Percentiles rank a stretch among this genome's conserved stretches.
Evolutionary conservation across 768 basidiomycete genomes (phyloP).

Genomic region (Leccinum ochraceum): DNA sequence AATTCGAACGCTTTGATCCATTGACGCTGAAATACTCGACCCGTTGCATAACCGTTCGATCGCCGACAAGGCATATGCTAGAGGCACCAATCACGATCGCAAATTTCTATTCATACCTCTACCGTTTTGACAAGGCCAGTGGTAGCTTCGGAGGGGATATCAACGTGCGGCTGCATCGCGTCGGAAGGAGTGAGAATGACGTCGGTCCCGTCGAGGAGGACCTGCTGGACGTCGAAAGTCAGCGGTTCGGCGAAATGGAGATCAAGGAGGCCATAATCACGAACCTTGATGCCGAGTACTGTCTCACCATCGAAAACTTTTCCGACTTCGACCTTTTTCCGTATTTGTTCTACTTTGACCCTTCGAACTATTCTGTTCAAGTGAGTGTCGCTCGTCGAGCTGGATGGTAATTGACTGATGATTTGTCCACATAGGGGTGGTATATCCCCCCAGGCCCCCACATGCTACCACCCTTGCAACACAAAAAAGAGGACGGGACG

Average conservation of each 20-base stretch:
- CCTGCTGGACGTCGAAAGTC: constrained; percentile 7
- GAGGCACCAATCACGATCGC: constrained; percentile 8
- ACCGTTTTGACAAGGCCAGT: constrained; percentile 14
- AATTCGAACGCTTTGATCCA: constrained; percentile 19
- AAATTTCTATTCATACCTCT: constrained; percentile 25
- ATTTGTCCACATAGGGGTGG: constrained; percentile 6
- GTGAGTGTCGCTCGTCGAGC: constrained; percentile 10
- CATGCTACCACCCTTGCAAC: constrained; percentile 14
- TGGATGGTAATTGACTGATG: not conserved
- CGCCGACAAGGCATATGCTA: constrained; percentile 4
- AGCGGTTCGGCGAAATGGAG: constrained; percentile 6
- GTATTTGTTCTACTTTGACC: constrained; percentile 28
- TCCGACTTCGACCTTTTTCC: constrained; percentile 23
- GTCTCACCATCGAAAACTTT: constrained; percentile 22
- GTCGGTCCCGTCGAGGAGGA: constrained; percentile 12
- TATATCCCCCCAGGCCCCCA: constrained; percentile 12
- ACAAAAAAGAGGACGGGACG: not conserved
- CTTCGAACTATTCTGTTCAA: constrained; percentile 19
- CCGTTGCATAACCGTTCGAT: constrained; percentile 4
- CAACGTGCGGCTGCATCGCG: constrained; percentile 10
- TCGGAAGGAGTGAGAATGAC: not conserved
- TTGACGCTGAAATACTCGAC: constrained; percentile 12
- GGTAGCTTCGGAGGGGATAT: constrained; percentile 14
- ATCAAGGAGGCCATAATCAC: constrained; percentile 18
- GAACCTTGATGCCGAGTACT: constrained; percentile 13